These are phyloP conservation scores for Tuber brumale DNA, from an alignment of 495 filamentous ascomycete genomes.

Conservation along the genomic window DNA sequence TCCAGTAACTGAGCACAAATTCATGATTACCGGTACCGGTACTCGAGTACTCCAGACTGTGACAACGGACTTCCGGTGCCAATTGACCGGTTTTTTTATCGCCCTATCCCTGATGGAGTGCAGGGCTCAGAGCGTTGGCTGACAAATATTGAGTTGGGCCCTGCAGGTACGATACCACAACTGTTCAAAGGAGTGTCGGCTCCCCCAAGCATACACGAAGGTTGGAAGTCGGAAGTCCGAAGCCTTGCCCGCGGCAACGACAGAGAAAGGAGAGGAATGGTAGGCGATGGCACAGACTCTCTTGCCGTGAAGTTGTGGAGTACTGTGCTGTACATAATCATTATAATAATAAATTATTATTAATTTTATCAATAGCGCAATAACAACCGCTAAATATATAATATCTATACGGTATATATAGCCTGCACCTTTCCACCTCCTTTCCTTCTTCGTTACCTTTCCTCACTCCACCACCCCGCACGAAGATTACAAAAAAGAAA, in stretches of 20 bases:
- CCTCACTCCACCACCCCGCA: neutral
- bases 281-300: too few relatives aligned
- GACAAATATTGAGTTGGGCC: neutral
- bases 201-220: too few relatives aligned
- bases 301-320: too few relatives aligned
- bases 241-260: too few relatives aligned
- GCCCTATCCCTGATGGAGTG: neutral
- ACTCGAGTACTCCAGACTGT: too few relatives aligned
- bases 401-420: too few relatives aligned
- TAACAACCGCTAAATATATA: neutral
- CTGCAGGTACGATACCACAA: neutral
- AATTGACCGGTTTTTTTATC: neutral
- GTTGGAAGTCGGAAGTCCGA: too few relatives aligned
- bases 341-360: too few relatives aligned
- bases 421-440: too few relatives aligned
- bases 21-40: too few relatives aligned
- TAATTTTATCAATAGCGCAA: neutral
- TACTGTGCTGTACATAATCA: too few relatives aligned
- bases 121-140: neutral
- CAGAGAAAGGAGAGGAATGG: too few relatives aligned
- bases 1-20: neutral
- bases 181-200: neutral
- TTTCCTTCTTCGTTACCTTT: neutral
- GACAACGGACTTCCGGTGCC: neutral
- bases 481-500: slow-evolving; percentile 42